These are phyloP conservation scores for Fusarium oligoseptatum DNA, from an alignment of 2,329 filamentous ascomycete genomes.

Conservation along the genomic window DNA sequence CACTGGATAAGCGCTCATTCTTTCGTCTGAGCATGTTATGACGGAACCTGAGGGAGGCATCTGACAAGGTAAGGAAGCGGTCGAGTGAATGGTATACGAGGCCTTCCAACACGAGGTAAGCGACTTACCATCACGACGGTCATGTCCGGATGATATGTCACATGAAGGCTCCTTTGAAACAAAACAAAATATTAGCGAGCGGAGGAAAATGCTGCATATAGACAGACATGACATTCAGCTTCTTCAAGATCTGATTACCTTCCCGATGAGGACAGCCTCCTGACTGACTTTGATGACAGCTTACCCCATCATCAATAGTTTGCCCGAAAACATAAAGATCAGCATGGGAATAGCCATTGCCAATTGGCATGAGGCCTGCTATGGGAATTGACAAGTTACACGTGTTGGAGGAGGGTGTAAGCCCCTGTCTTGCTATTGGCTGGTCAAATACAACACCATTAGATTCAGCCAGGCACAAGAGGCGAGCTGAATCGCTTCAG, in stretches of 20 bases:
- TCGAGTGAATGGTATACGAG: neutral
- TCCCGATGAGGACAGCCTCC: neutral
- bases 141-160: neutral
- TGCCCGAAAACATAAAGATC: neutral
- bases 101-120: neutral
- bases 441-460: neutral
- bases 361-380: neutral
- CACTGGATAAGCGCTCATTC: neutral
- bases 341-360: neutral
- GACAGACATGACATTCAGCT: conserved; percentile 7
- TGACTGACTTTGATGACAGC: neutral
- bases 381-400: neutral
- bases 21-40: neutral
- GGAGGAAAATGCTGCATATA: neutral
- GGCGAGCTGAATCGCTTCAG: conserved; percentile 9
- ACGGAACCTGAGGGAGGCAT: neutral
- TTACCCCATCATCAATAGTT: neutral
- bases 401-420: neutral
- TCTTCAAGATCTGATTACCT: neutral
- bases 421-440: conserved; percentile 6
- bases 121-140: neutral
- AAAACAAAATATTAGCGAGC: neutral
- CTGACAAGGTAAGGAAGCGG: neutral
- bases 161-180: neutral
- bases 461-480: neutral